phyloP scores from a whole-genome alignment of 768 basidiomycete species.

The Termitomyces sp. region DNA sequence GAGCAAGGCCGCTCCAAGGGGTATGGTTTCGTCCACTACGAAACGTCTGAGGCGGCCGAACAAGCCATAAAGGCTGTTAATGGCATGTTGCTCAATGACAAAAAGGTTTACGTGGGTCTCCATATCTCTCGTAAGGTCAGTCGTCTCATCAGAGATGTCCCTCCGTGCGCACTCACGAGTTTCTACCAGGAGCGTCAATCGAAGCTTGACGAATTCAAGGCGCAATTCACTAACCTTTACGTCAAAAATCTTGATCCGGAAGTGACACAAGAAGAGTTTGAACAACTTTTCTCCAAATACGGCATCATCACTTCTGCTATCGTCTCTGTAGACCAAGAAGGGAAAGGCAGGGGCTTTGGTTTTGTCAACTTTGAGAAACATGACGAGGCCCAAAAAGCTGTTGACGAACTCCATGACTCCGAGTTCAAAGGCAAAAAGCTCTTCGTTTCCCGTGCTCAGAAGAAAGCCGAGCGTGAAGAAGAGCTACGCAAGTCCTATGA shows the following conservation, averaged over 20 bases:
- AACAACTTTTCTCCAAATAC: constrained; percentile 68
- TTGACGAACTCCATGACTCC: constrained; percentile 82
- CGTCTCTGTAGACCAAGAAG: constrained; percentile 77
- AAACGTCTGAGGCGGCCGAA: constrained; percentile 94
- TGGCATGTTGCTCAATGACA: constrained; percentile 98
- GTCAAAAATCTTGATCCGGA: constrained; percentile 94
- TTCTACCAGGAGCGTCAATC: constrained; percentile 82
- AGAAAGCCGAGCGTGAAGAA: constrained; percentile 97
- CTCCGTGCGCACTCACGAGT: not conserved
- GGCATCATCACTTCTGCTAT: constrained; percentile 89
- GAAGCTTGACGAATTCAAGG: constrained; percentile 96
- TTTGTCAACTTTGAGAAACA: constrained; percentile 96
- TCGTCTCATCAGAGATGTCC: not conserved
- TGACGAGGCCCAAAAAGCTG: constrained; percentile 87
- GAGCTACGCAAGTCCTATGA: constrained; percentile 93
- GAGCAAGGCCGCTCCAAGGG: constrained; percentile 94
- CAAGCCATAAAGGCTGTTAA: constrained; percentile 98
- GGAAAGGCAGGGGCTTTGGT: constrained; percentile 95
- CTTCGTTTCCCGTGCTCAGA: constrained; percentile 95
- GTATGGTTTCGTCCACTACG: constrained; percentile 99
- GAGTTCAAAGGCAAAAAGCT: constrained; percentile 86
- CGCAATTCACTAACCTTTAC: constrained; percentile 98
- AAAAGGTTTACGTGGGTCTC: constrained; percentile 97
- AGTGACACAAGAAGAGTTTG: constrained; percentile 81
- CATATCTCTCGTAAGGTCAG: constrained; percentile 93